These are phyloP conservation scores for Coemansia sp. DNA, from an alignment of 192 early-diverging fungal genomes.

Conservation along the genomic window DNA sequence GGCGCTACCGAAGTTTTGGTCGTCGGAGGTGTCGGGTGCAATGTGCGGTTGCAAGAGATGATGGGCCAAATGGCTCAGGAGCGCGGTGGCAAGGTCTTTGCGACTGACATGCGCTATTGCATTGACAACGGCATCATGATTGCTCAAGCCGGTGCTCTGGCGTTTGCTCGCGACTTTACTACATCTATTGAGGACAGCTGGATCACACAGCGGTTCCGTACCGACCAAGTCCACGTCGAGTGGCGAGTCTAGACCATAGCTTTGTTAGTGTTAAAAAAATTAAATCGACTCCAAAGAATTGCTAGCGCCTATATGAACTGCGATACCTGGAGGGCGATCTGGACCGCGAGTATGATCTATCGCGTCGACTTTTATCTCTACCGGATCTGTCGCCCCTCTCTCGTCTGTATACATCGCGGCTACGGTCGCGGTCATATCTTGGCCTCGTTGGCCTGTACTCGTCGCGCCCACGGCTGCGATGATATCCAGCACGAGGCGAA, in stretches of 20 bases:
- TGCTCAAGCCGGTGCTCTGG: slow-evolving; percentile 91
- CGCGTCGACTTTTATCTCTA: slow-evolving; percentile 9
- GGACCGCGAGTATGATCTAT: slow-evolving; percentile 21
- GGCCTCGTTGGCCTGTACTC: neutral
- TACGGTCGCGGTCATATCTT: neutral
- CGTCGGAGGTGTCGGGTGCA: slow-evolving; percentile 98
- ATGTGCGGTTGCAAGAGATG: slow-evolving; percentile 94
- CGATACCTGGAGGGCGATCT: slow-evolving; percentile 26
- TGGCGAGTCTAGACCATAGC: slow-evolving; percentile 64
- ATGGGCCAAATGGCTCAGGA: slow-evolving; percentile 94
- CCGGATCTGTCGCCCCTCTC: slow-evolving; percentile 8
- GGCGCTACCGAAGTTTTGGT: slow-evolving; percentile 87
- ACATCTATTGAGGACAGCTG: slow-evolving; percentile 83
- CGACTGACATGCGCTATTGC: slow-evolving; percentile 95
- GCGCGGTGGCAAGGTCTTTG: slow-evolving; percentile 84
- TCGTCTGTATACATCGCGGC: neutral
- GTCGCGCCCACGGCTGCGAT: slow-evolving; percentile 8
- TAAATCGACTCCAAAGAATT: neutral
- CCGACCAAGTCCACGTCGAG: slow-evolving; percentile 80
- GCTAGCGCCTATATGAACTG: slow-evolving; percentile 19
- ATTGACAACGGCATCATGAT: slow-evolving; percentile 99
- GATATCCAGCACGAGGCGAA: neutral
- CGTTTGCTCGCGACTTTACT: slow-evolving; percentile 78
- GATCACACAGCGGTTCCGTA: slow-evolving; percentile 93
- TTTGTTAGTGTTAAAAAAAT: neutral